Evolutionary conservation across 768 basidiomycete species (phyloP).

Genomic region (Lyophyllum decastes): DNA sequence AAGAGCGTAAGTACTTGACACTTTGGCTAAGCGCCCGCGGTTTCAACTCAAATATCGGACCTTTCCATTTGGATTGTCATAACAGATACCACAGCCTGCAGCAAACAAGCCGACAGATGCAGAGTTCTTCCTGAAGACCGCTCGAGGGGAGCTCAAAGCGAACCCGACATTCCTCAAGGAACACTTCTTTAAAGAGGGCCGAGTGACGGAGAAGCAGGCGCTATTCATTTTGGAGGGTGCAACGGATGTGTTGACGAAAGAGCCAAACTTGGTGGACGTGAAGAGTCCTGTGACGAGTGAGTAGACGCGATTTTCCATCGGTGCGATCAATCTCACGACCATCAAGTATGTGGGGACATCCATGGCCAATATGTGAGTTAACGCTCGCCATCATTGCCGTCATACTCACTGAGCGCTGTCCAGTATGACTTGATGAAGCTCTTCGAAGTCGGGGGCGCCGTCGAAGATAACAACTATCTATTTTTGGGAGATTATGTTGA

Average conservation of each 20-base stretch:
- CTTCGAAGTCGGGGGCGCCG: constrained; percentile 90
- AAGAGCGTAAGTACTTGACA: constrained; percentile 16
- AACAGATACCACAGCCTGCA: constrained; percentile 71
- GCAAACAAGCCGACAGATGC: constrained; percentile 66
- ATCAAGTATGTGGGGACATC: constrained; percentile 90
- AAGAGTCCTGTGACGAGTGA: constrained; percentile 89
- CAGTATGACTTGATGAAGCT: constrained; percentile 99
- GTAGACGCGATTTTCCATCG: constrained; percentile 27
- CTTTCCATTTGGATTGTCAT: constrained; percentile 5
- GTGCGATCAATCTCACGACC: background rate
- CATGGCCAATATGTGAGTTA: constrained; percentile 89
- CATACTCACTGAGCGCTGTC: background rate
- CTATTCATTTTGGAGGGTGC: constrained; percentile 75
- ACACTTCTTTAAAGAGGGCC: constrained; percentile 88
- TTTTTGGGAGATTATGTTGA: constrained; percentile 99
- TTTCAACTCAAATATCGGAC: background rate
- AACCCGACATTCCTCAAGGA: constrained; percentile 81
- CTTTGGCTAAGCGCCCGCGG: constrained; percentile 7
- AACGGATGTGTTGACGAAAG: constrained; percentile 64
- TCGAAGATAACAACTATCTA: constrained; percentile 81
- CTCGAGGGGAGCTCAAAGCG: constrained; percentile 58
- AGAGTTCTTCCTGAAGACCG: constrained; percentile 63
- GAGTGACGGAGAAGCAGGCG: constrained; percentile 83
- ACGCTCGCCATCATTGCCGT: background rate
- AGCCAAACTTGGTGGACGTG: constrained; percentile 86